phyloP scores from a whole-genome alignment of 2,329 filamentous ascomycete genomes.

The Alternaria panax region DNA sequence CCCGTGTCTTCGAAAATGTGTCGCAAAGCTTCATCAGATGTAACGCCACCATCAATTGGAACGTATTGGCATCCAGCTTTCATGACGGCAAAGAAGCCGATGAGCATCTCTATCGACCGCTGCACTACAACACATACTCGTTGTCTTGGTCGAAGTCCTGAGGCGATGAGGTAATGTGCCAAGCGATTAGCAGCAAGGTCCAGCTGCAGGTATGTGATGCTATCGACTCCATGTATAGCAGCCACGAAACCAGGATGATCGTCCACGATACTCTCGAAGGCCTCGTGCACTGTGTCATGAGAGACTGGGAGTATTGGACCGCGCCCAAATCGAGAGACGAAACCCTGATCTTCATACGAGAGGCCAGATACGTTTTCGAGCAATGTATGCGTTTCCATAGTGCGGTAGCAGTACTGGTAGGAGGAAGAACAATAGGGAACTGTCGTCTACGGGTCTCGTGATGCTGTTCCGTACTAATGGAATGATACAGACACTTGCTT shows the following conservation, averaged over 20 bases:
- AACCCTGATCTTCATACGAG: conserved; percentile 1
- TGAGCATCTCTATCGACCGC: conserved; percentile 64
- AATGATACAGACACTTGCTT: background rate
- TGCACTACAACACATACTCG: conserved; percentile 64
- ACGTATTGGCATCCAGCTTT: conserved; percentile 67
- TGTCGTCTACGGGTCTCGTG: background rate
- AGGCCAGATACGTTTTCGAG: conserved; percentile 2
- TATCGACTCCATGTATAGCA: conserved; percentile 11
- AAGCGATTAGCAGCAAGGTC: conserved; percentile 42
- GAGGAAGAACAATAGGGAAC: background rate
- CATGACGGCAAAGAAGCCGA: conserved; percentile 64
- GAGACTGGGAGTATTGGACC: conserved; percentile 4
- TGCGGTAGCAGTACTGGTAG: background rate
- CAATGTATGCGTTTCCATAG: conserved; percentile 1
- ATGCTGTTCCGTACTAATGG: background rate
- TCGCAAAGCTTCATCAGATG: conserved; percentile 47
- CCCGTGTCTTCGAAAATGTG: conserved; percentile 60
- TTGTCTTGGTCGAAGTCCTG: conserved; percentile 47
- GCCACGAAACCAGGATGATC: conserved; percentile 2
- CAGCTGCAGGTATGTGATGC: conserved; percentile 41
- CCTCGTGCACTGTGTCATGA: conserved; percentile 5
- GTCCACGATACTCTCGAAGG: conserved; percentile 13
- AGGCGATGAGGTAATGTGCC: conserved; percentile 40
- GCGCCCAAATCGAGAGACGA: conserved; percentile 5
- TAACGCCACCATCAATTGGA: conserved; percentile 63